These are phyloP conservation scores for Botrytis pseudocinerea DNA, from an alignment of 2,329 filamentous ascomycete species.

Conservation along the genomic window DNA sequence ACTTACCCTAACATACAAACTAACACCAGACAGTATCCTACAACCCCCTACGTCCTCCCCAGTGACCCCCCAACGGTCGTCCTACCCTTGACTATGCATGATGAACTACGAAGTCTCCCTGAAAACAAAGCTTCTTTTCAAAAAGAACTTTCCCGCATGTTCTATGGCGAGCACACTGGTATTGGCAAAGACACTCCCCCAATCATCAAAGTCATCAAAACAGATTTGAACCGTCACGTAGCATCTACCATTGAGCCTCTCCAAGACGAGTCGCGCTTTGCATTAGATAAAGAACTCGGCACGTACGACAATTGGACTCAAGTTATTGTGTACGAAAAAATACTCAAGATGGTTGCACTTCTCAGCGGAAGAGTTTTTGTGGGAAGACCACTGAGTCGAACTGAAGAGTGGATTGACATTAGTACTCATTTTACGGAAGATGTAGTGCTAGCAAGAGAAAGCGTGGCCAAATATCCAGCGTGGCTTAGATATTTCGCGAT, in stretches of 20 bases:
- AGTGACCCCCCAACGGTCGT: background rate
- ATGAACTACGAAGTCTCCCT: slow-evolving; percentile 1
- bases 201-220: slow-evolving; percentile 29
- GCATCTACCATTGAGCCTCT: slow-evolving; percentile 28
- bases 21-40: slow-evolving; percentile 1
- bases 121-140: slow-evolving; percentile 1
- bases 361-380: slow-evolving; percentile 22
- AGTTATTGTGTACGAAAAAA: background rate
- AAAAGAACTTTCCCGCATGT: background rate
- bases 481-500: background rate
- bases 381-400: background rate
- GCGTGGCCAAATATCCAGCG: background rate
- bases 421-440: slow-evolving; percentile 8
- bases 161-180: background rate
- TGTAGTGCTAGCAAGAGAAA: background rate
- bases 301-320: slow-evolving; percentile 32
- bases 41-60: background rate
- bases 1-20: background rate
- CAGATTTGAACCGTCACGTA: slow-evolving; percentile 35
- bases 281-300: slow-evolving; percentile 33
- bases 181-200: slow-evolving; percentile 1
- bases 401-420: slow-evolving; percentile 8
- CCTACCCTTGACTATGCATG: background rate
- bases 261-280: slow-evolving; percentile 35
- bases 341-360: background rate